Base-by-base conservation (phyloP, 768 basidiomycete genomes). In the Tricholoma terreum region DNA sequence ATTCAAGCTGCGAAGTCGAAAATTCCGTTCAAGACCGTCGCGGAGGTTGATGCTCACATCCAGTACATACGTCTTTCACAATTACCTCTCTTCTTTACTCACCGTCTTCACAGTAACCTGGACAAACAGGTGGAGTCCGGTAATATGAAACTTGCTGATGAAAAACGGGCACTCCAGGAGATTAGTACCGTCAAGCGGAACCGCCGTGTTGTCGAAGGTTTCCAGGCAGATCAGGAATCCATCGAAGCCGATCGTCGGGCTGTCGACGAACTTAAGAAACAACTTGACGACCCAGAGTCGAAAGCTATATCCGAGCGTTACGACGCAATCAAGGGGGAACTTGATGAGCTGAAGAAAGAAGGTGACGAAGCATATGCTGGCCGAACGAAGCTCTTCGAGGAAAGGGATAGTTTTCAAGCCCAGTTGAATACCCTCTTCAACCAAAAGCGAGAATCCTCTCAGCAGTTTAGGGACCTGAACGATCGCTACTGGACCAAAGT, bases 51-150 rank as follows among this genome's bases (percentile, higher is more conserved):
- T 66, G 80, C 82, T 38, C 90, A 89, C 60, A 87, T 98, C 73
- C 82, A 83, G 96, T 94, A 74, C 15, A 87, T 71, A 3, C 59
- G 57, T 43, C 42, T 11, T 38, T 58, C 55, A 50, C 49, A 51
- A 1, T 14, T n/a, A 4, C 35, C 46, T 19, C 24, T 57, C 40
- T 38, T 56, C 36, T 60, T 57, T 54, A 62, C 57, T 55, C 38
- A 56, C 30, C 50, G 58, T 42, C 58, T 31, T 48, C 54, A 15
- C 65, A 95, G 93, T 64, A 78, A 86, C 59, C 77, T 97, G 58
- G 92, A 98, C 50, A 88, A 84, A 67, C 90, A 94, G 69, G 87
- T 99, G 53, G 96, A 98, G 68, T 92, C 92, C 4, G 96, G 96
- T 22, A 84, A 65, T 57, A 80, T 99, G 81, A 97, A 92, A 69